These are phyloP conservation scores for Conidiobolus incongruus DNA, from an alignment of 371 early-diverging fungal genomes.

Conservation along the genomic window DNA sequence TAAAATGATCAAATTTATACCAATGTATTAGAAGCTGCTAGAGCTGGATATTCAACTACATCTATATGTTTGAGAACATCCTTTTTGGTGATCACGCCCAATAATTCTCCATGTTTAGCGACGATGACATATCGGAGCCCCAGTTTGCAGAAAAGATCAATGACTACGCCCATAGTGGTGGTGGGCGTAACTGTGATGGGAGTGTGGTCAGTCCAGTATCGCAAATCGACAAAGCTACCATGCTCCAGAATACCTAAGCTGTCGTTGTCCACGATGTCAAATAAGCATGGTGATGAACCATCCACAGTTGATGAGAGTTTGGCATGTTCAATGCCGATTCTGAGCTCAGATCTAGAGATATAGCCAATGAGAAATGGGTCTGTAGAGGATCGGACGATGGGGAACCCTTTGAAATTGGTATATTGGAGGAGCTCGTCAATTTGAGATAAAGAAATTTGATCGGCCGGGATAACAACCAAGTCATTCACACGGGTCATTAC, in stretches of 20 bases:
- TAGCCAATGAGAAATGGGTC: slow-evolving; percentile 42
- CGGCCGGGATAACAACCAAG: slow-evolving; percentile 24
- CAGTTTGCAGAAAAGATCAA: slow-evolving; percentile 49
- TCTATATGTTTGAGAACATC: slow-evolving; percentile 30
- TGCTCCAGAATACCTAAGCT: slow-evolving; percentile 16
- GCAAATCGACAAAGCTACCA: slow-evolving; percentile 26
- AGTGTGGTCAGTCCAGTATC: slow-evolving; percentile 39
- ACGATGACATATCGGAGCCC: slow-evolving; percentile 34
- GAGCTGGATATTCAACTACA: slow-evolving; percentile 13
- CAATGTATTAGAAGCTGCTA: too few relatives aligned
- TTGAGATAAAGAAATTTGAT: not conserved
- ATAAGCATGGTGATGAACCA: slow-evolving; percentile 14
- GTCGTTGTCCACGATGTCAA: slow-evolving; percentile 8
- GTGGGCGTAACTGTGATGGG: slow-evolving; percentile 37
- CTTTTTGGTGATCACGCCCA: slow-evolving; percentile 44
- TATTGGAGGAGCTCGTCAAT: slow-evolving; percentile 17
- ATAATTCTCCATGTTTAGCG: slow-evolving; percentile 21
- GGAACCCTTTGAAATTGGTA: slow-evolving; percentile 43
- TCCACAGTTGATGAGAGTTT: too few relatives aligned
- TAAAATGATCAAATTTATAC: too few relatives aligned
- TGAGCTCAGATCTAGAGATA: slow-evolving; percentile 39
- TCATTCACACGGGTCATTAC: slow-evolving; percentile 29
- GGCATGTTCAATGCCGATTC: slow-evolving; percentile 40
- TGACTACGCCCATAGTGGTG: slow-evolving; percentile 46
- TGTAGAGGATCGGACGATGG: slow-evolving; percentile 25